These are phyloP conservation scores for Chaetomium cochliodes DNA, from an alignment of 495 filamentous ascomycete genomes.

Conservation along the genomic window DNA sequence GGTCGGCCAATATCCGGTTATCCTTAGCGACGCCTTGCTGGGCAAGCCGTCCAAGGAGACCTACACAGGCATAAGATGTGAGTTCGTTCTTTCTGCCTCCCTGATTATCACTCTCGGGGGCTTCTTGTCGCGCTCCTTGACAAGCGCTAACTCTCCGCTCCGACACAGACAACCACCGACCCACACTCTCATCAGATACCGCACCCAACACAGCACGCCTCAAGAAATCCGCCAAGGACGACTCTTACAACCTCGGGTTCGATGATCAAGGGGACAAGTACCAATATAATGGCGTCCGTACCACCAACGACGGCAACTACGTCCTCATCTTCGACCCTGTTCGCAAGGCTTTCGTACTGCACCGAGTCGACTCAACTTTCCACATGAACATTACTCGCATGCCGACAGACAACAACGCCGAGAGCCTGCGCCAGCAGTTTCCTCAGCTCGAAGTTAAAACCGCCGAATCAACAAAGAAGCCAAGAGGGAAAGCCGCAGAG, in stretches of 20 bases:
- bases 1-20: conserved; percentile 53
- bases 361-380: conserved; percentile 57
- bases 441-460: conserved; percentile 42
- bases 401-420: conserved; percentile 41
- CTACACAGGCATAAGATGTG: conserved; percentile 55
- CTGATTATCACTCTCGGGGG: background rate
- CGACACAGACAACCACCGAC: conserved; percentile 53
- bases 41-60: conserved; percentile 53
- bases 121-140: background rate
- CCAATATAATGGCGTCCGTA: conserved; percentile 50
- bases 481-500: conserved; percentile 26
- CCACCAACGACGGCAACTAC: conserved; percentile 50
- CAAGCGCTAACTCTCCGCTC: conserved; percentile 4
- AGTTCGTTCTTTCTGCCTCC: conserved; percentile 26
- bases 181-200: conserved; percentile 45
- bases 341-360: conserved; percentile 56
- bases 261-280: conserved; percentile 50
- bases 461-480: conserved; percentile 13
- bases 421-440: conserved; percentile 43
- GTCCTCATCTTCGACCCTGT: conserved; percentile 55
- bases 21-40: conserved; percentile 55
- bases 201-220: conserved; percentile 47
- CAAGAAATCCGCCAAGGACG: conserved; percentile 45
- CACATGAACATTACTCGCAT: conserved; percentile 56
- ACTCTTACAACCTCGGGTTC: conserved; percentile 48